A percentile compares a stretch with the other conserved stretches of the same genome.
Conservation (phyloP, 1,139 yeast species). For the Suhomyces bribrorum region DNA sequence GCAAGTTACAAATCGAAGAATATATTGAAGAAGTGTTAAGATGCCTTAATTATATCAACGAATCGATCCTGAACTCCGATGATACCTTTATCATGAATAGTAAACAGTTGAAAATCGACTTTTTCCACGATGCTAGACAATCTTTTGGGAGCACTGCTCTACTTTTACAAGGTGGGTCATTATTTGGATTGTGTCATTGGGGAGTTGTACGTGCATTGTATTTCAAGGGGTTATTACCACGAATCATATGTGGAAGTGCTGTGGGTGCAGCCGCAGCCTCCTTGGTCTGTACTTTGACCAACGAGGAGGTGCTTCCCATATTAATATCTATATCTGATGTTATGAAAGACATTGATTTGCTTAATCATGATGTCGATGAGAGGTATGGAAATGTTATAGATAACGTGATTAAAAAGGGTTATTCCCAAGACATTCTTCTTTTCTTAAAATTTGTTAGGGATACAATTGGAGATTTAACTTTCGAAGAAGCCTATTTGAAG, state of each 20-base stretch:
- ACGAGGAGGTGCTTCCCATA: constrained; percentile 55
- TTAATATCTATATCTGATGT: constrained; percentile 50
- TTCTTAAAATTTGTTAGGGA: constrained; percentile 78
- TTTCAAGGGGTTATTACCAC: constrained; percentile 72
- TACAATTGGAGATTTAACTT: constrained; percentile 81
- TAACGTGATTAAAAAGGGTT: constrained; percentile 68
- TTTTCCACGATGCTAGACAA: constrained; percentile 88
- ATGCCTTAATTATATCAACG: constrained; percentile 60
- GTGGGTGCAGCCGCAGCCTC: constrained; percentile 94
- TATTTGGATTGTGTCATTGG: constrained; percentile 89
- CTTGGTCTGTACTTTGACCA: constrained; percentile 68
- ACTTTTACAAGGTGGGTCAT: constrained; percentile 88
- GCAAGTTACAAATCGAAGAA: constrained; percentile 84
- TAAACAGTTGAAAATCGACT: constrained; percentile 69
- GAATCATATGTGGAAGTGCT: constrained; percentile 89
- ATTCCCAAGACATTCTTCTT: constrained; percentile 79
- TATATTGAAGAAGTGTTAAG: constrained; percentile 74
- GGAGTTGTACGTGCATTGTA: constrained; percentile 87
- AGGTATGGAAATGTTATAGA: constrained; percentile 67
- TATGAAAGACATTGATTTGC: constrained; percentile 49
- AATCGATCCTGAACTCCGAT: constrained; percentile 33
- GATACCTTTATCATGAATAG: constrained; percentile 47
- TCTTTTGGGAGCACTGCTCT: constrained; percentile 90
- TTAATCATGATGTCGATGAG: constrained; percentile 60
- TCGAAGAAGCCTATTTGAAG: constrained; percentile 87